Conservation (phyloP, 2,329 filamentous ascomycete genomes). For the Blumeriella jaapii region DNA sequence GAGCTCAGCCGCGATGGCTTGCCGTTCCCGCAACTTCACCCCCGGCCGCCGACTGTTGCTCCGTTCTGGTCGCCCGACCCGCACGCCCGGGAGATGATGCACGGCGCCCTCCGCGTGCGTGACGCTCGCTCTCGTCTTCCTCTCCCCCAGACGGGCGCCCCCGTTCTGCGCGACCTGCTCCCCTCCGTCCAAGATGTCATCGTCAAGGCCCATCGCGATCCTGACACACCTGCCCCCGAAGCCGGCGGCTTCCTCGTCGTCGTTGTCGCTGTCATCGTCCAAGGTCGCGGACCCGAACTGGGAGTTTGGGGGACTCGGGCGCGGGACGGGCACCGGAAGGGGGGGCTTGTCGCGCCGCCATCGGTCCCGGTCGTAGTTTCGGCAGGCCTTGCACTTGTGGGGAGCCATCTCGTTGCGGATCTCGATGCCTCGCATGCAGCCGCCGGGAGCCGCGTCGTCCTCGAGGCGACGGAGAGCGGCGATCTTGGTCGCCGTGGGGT, state of each 20-base stretch:
- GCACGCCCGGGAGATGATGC: too few species aligned
- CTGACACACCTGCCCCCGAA: neutral
- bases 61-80: neutral
- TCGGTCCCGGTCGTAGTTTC: conserved; percentile 5
- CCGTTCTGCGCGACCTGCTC: neutral
- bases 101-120: too few species aligned
- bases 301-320: neutral
- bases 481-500: too few species aligned
- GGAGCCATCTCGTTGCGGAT: neutral
- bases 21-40: neutral
- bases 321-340: neutral
- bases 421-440: neutral
- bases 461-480: too few species aligned
- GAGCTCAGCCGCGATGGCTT: neutral
- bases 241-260: neutral
- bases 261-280: neutral
- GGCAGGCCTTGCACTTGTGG: conserved; percentile 1
- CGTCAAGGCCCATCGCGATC: neutral
- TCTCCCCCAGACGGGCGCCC: neutral
- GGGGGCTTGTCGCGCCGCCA: conserved; percentile 1
- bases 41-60: neutral
- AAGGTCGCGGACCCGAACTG: neutral
- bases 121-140: neutral
- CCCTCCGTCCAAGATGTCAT: neutral
- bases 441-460: neutral